Conservation (phyloP, 2,329 filamentous ascomycete genomes). For the Trichoderma semiorbis region DNA sequence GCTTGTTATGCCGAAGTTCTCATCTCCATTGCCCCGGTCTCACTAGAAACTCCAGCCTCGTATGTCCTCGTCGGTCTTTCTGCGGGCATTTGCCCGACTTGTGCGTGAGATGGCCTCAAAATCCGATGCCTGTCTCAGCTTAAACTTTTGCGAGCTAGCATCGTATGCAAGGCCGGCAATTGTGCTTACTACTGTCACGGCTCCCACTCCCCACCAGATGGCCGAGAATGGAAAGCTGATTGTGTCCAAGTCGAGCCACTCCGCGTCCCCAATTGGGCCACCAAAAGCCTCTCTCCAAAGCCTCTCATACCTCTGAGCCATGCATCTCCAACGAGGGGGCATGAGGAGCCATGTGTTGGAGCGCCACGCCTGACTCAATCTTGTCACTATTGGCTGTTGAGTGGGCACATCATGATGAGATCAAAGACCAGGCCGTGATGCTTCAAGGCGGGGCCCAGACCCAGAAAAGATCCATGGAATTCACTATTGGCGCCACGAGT, state of each 20-base stretch:
- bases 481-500: neutral
- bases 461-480: neutral
- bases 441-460: constrained; percentile 3
- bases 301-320: neutral
- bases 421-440: neutral
- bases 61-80: neutral
- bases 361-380: neutral
- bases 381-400: neutral
- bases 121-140: neutral
- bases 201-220: neutral
- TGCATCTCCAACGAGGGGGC: neutral
- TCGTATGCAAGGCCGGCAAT: neutral
- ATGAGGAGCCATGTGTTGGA: neutral
- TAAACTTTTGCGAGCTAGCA: neutral
- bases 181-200: neutral
- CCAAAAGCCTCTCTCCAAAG: neutral
- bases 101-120: constrained; percentile 4
- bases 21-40: constrained; percentile 1
- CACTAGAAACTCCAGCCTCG: neutral
- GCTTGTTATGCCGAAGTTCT: neutral
- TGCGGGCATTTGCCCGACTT: constrained; percentile 7
- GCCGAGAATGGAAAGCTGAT: constrained; percentile 9
- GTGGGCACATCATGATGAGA: constrained; percentile 6
- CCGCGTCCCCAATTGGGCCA: neutral
- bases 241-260: neutral